phyloP scores from a whole-genome alignment of 768 basidiomycete genomes.

The Mrakia frigida region DNA sequence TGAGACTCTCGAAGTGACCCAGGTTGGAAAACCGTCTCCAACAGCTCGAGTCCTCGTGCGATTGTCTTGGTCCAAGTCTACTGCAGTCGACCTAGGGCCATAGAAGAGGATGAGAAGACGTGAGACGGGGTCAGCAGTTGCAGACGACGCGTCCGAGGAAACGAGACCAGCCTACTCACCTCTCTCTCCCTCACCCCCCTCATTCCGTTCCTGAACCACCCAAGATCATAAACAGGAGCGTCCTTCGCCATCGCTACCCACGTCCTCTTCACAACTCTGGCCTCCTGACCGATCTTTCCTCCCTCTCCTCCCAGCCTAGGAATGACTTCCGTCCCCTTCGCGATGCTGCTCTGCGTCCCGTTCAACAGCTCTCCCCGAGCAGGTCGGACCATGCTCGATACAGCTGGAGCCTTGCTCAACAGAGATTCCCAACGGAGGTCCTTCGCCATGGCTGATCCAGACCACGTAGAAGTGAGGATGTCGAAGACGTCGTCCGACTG shows the following conservation, averaged over 20 bases:
- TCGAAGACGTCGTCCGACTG: background rate
- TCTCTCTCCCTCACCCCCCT: background rate
- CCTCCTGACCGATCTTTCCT: background rate
- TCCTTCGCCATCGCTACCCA: slow-evolving; percentile 2
- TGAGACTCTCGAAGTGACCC: background rate
- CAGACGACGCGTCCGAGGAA: background rate
- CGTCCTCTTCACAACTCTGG: background rate
- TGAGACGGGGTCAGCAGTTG: background rate
- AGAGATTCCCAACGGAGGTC: background rate
- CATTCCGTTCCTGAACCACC: background rate
- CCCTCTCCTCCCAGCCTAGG: background rate
- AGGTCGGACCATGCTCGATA: background rate
- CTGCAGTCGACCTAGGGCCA: background rate
- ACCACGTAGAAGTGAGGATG: background rate
- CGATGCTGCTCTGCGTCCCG: background rate
- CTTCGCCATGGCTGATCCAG: background rate
- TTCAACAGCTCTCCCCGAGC: background rate
- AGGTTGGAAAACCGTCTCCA: background rate
- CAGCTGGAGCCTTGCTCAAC: background rate
- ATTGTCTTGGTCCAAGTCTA: background rate
- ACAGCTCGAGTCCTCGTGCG: background rate
- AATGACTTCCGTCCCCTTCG: background rate
- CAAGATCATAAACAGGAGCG: background rate
- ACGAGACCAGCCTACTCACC: background rate
- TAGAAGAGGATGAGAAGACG: background rate